These are phyloP conservation scores for Vigna reflexopilosa DNA, from an alignment of 306 rosid genomes.

Conservation along the genomic window DNA sequence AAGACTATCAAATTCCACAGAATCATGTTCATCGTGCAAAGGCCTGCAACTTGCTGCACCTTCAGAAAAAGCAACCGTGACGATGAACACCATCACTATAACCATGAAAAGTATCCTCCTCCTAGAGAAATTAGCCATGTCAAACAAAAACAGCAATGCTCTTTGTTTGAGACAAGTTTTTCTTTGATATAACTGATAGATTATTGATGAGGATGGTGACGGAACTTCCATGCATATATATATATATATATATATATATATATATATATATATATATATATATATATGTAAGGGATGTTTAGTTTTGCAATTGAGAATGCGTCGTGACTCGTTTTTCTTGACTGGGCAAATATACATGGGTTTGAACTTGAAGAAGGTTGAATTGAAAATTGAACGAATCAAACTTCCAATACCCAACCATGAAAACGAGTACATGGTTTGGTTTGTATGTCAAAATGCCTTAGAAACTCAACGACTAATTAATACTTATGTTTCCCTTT, in stretches of 20 bases:
- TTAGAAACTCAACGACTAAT: background rate
- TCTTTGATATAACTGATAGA: background rate
- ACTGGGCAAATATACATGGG: constrained; percentile 7
- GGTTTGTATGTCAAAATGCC: background rate
- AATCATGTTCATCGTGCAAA: constrained; percentile 51
- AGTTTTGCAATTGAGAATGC: constrained; percentile 17
- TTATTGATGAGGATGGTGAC: background rate
- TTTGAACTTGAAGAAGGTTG: constrained; percentile 41
- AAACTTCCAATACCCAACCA: constrained; percentile 29
- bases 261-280: background rate
- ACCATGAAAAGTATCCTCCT: constrained; percentile 42
- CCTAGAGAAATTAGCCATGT: constrained; percentile 8
- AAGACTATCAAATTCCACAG: constrained; percentile 45
- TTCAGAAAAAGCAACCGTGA: constrained; percentile 44
- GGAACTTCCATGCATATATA: background rate
- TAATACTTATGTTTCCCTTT: background rate
- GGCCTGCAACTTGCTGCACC: constrained; percentile 55
- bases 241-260: too few relatives aligned
- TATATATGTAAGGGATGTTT: background rate
- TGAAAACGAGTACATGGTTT: background rate
- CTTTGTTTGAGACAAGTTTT: background rate
- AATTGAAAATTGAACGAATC: constrained; percentile 50
- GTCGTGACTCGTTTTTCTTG: constrained; percentile 41
- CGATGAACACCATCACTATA: constrained; percentile 40
- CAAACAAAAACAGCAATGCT: background rate